Percentiles rank a stretch among this genome's conserved stretches.
phyloP scores from a whole-genome alignment of 805 yeast species.

The Hanseniaspora meyeri region DNA sequence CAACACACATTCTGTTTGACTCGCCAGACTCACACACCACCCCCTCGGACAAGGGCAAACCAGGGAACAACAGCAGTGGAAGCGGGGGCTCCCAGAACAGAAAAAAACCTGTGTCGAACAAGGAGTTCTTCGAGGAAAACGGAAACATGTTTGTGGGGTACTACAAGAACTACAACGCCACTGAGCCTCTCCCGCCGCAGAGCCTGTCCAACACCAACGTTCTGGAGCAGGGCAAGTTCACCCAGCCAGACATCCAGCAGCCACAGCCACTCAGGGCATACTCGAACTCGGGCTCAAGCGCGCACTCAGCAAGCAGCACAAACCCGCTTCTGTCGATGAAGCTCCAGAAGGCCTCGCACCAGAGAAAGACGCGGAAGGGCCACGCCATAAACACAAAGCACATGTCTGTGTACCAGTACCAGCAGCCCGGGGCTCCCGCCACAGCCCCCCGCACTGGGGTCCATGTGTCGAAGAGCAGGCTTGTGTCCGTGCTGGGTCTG shows the following conservation, averaged over 20 bases:
- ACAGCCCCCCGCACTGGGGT: no score
- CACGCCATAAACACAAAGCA: neutral
- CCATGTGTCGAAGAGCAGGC: neutral
- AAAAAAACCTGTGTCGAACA: neutral
- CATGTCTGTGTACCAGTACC: conserved; percentile 4
- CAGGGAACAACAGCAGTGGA: neutral
- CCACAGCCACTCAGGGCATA: neutral
- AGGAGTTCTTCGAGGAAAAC: neutral
- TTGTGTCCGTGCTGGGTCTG: neutral
- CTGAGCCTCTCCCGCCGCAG: neutral
- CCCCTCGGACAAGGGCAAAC: neutral
- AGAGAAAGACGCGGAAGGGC: conserved; percentile 4
- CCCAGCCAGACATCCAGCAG: neutral
- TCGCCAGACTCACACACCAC: neutral
- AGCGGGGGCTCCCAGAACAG: neutral
- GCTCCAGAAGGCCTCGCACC: neutral
- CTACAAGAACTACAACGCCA: neutral
- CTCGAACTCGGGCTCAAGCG: neutral
- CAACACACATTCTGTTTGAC: conserved; percentile 8
- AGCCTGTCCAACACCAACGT: neutral
- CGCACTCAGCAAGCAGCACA: neutral
- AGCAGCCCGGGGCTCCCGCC: no score
- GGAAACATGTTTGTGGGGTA: neutral
- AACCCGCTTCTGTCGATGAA: neutral
- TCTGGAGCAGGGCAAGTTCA: neutral